Evolutionary conservation across 2,329 filamentous ascomycete species (phyloP), one percentile per base, ranked within the genome.

Genomic region (Colletotrichum sp.): DNA sequence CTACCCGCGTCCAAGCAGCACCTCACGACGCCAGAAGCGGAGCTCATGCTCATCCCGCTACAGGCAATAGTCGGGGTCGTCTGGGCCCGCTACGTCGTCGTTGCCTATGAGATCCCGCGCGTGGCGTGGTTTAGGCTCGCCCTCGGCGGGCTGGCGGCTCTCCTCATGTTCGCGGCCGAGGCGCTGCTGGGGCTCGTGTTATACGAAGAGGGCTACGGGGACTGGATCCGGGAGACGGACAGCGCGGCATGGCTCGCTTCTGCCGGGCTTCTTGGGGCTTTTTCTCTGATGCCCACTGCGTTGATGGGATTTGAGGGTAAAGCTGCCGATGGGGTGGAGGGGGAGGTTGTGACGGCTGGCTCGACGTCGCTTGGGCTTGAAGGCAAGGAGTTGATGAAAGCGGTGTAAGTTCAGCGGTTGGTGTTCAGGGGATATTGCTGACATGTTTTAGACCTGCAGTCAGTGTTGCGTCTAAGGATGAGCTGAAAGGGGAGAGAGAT

Each of bases 41-140:
- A 62, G 39, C 52, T 62, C 10, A 13, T 68, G 21, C 18, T 69
- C 39, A 12, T 62, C 9, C 32, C 70, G 39, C 67, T 74, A 16
- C 70, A 73, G 24, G 49, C 30, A 26, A 6, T 66, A 15, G 63
- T 66, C 28, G 52, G 60, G 10, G 18, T 39, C 24, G 10, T 69
- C 26, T 76, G 70, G 15, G 76, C 73, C 55, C 66, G 69, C 30
- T 67, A 71, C 18, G 28, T 74, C 18, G 66, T 77, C 12, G 26
- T 57, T 8, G 60, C 55, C 18, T 72, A 77, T 26, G 76, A 69
- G 36, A 70, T 77, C 13, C 76, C 76, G 26, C 66, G 57, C 34
- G 69, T 77, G 39, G 71, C 73, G 30, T 67, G 70, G 66, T 69
- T 77, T 30, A 57, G 76, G 57, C 73, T 69, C n/a, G 73, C 62